phyloP scores from a whole-genome alignment of 805 yeast genomes.

The Torulaspora quercuum region DNA sequence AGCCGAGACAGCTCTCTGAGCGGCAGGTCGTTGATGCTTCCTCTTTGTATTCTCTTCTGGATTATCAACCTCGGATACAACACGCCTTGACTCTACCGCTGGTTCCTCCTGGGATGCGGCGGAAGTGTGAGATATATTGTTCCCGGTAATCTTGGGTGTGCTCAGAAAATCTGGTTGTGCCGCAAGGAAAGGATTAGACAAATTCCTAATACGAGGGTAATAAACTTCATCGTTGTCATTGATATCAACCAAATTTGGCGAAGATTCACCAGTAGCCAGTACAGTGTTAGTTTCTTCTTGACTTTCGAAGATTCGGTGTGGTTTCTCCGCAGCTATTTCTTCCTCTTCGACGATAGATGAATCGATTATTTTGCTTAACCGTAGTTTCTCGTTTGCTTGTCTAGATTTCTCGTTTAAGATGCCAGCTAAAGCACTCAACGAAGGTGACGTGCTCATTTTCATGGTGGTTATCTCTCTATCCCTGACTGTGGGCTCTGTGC shows the following conservation, averaged over 20 bases:
- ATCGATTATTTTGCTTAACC: slow-evolving; percentile 16
- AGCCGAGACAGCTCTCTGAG: slow-evolving; percentile 17
- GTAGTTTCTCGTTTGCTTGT: slow-evolving; percentile 29
- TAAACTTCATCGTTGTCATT: slow-evolving; percentile 26
- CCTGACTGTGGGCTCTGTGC: neutral
- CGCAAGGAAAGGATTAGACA: slow-evolving; percentile 2
- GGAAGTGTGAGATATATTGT: neutral
- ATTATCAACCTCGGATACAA: neutral
- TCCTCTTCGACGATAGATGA: slow-evolving; percentile 26
- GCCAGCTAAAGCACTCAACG: slow-evolving; percentile 42
- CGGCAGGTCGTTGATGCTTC: slow-evolving; percentile 6
- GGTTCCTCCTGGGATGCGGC: neutral
- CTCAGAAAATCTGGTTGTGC: slow-evolving; percentile 33
- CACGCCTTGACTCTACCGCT: slow-evolving; percentile 2
- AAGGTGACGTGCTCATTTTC: slow-evolving; percentile 44
- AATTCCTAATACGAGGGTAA: slow-evolving; percentile 9
- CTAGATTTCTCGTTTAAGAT: slow-evolving; percentile 39
- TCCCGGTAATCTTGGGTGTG: slow-evolving; percentile 23
- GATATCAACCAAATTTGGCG: slow-evolving; percentile 41
- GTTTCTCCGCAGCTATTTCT: slow-evolving; percentile 19
- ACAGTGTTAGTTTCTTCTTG: neutral
- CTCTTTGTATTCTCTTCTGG: neutral
- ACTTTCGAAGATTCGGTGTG: slow-evolving; percentile 1
- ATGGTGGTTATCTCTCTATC: slow-evolving; percentile 26
- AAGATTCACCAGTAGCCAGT: slow-evolving; percentile 8